These are phyloP conservation scores for Piper betle DNA, from an alignment of 164 flowering plant genomes.

Conservation along the genomic window DNA sequence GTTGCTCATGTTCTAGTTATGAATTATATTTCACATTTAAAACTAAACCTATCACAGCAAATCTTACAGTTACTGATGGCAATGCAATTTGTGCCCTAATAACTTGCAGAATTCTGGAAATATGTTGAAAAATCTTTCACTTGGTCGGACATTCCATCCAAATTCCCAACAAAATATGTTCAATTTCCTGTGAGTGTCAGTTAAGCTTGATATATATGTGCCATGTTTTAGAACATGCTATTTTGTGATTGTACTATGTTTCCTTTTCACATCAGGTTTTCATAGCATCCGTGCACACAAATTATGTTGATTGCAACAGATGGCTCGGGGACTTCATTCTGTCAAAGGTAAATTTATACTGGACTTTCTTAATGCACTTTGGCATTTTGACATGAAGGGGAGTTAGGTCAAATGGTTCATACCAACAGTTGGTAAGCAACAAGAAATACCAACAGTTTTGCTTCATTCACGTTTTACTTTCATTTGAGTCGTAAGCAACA, in stretches of 20 bases:
- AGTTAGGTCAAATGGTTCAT: not conserved
- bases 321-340: conserved; percentile 97
- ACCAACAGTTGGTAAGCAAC: too few species aligned
- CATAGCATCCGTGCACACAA: conserved; percentile 80
- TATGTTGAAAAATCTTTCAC: conserved; percentile 95
- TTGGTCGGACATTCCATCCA: conserved; percentile 95
- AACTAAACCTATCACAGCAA: too few species aligned
- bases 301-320: conserved; percentile 93
- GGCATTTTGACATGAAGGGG: not conserved
- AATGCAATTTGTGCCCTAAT: not conserved
- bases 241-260: not conserved
- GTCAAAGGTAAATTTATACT: conserved; percentile 57
- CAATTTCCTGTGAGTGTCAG: conserved; percentile 78
- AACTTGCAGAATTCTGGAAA: conserved; percentile 82
- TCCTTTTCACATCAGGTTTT: conserved; percentile 41
- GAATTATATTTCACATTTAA: too few species aligned
- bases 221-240: not conserved
- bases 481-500: not conserved
- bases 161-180: conserved; percentile 97
- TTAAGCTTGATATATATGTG: conserved; percentile 1
- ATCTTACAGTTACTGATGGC: not conserved
- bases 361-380: not conserved
- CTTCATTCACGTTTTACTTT: not conserved
- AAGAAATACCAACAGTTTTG: not conserved
- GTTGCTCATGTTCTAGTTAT: too few species aligned